Evolutionary conservation across 192 early-diverging fungal species (phyloP), one percentile per base, ranked within the genome.

Genomic region (Backusella sp.): DNA sequence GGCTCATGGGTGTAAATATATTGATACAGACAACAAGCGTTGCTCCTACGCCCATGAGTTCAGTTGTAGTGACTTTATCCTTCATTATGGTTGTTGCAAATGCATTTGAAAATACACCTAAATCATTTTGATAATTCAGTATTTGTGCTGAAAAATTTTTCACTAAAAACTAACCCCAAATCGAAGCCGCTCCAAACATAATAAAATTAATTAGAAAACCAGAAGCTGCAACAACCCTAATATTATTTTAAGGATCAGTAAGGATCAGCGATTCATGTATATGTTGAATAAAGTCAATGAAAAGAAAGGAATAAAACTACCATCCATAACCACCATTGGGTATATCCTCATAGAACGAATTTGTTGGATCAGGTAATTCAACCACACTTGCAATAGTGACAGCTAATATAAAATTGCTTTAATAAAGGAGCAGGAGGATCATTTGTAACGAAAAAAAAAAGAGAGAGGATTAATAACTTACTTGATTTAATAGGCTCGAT

Each of bases 31-130:
- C 76, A 19, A 77, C 19, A 32, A 44, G 6, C 19, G 36, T 41
- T n/a, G 66, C 3, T 5, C 76, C 59, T 21, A 77, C 67, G n/a
- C 76, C 76, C 76, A 77, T 77, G 1, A 77, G 36, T 21, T 71
- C 76, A 3, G 30, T 11, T 19, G 71, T 37, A n/a, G 41, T 77
- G 5, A 53, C 36, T 49, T 28, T 56, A 28, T 42, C 70, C 36
- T 70, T 49, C 30, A 72, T 44, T 7, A 56, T 59, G 15, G 21
- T 32, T 30, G 30, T 65, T 12, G 49, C 53, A 34, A 65, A 56
- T 19, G 41, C 76, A 17, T 70, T 70, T n/a, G 76, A 72, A 56
- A 77, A 77, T 19, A 77, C 70, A 66, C 76, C 76, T 77, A 71
- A 14, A 59, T 59, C 23, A 2, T 4, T 59, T 14, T 26, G 12